Percentiles rank a stretch among this genome's conserved stretches.
Conservation (phyloP, 331 rosid species). For the Prunus yedoensis region DNA sequence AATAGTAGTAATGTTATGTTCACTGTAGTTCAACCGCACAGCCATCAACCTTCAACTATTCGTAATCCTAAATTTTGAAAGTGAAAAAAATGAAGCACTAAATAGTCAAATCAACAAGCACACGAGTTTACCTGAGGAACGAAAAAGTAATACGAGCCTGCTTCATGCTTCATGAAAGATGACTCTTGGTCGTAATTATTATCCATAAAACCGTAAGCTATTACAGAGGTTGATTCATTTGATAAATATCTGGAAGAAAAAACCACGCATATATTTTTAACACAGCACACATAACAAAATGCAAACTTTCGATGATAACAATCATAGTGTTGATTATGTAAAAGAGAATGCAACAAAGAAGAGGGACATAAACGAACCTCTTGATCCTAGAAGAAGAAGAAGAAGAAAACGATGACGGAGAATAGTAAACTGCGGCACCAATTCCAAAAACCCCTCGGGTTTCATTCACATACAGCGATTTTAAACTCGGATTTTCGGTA, state of each 20-base stretch:
- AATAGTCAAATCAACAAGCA: not conserved
- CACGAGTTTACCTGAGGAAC: conserved; percentile 75
- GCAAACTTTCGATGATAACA: not conserved
- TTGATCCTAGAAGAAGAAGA: conserved; percentile 26
- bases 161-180: conserved; percentile 37
- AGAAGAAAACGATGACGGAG: conserved; percentile 30
- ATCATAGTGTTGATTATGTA: no score
- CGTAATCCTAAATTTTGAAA: not conserved
- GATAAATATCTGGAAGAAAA: conserved; percentile 55
- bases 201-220: conserved; percentile 79
- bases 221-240: conserved; percentile 49
- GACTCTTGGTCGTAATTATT: conserved; percentile 35
- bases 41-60: conserved; percentile 15
- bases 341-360: conserved; percentile 7
- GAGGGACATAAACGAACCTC: conserved; percentile 37
- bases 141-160: conserved; percentile 60
- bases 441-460: conserved; percentile 73
- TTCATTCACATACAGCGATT: conserved; percentile 61
- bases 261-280: not conserved
- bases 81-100: conserved; percentile 7
- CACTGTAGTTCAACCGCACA: not conserved
- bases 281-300: not conserved
- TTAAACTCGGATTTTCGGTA: conserved; percentile 41
- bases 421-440: conserved; percentile 72
- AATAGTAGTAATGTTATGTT: not conserved